These are phyloP conservation scores for Leccinellum rugosiceps DNA, from an alignment of 768 basidiomycete genomes.

Conservation along the genomic window DNA sequence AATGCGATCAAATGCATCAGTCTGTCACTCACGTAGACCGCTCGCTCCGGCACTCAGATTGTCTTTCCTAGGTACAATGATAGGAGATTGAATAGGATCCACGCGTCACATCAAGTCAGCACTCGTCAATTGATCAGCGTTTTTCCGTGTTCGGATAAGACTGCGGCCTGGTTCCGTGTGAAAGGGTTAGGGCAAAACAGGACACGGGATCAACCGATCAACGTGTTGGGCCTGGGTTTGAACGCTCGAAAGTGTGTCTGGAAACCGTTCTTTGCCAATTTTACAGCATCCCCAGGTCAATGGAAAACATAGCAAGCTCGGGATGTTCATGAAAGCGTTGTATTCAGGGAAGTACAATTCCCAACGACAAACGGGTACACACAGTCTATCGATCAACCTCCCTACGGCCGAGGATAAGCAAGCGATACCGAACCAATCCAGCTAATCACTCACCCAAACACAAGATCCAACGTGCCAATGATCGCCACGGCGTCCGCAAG, in stretches of 20 bases:
- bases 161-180: not conserved
- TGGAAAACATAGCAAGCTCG: not conserved
- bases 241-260: not conserved
- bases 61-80: no score
- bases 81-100: no score
- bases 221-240: not conserved
- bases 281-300: not conserved
- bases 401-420: conserved; percentile 8
- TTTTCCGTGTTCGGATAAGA: no score
- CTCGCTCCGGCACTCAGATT: no score
- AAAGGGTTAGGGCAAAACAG: not conserved
- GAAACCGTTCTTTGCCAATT: not conserved
- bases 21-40: no score
- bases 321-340: not conserved
- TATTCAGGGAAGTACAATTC: not conserved
- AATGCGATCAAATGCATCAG: no score
- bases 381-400: conserved; percentile 32
- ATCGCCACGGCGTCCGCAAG: conserved; percentile 94
- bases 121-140: no score
- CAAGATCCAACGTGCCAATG: conserved; percentile 98
- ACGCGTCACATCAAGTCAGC: no score
- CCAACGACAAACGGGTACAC: not conserved
- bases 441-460: conserved; percentile 74
- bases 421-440: not conserved
- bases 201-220: not conserved